Conservation (phyloP, 1,139 yeast genomes). For the Scheffersomyces illinoinensis region DNA sequence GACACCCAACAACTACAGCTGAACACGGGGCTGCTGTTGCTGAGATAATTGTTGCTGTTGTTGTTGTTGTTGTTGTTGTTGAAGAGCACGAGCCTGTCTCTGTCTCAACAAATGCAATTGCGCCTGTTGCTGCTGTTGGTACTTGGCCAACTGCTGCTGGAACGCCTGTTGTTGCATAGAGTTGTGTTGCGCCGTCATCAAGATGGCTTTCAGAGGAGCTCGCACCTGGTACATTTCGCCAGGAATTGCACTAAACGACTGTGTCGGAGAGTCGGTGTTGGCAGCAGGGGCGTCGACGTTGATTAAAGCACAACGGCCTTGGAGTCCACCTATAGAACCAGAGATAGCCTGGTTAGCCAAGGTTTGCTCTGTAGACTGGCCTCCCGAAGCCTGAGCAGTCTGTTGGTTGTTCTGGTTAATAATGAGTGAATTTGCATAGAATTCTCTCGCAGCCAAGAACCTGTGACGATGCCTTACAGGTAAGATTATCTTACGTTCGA, state of each 20-base stretch:
- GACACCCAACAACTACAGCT: neutral
- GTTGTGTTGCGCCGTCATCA: constrained; percentile 46
- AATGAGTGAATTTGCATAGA: constrained; percentile 66
- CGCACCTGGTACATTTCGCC: constrained; percentile 61
- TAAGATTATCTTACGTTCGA: constrained; percentile 72
- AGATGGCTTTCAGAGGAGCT: constrained; percentile 58
- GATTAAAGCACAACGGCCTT: constrained; percentile 74
- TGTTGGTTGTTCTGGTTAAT: constrained; percentile 27
- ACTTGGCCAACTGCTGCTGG: constrained; percentile 50
- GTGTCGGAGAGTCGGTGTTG: constrained; percentile 38
- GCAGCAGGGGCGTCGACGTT: constrained; percentile 51
- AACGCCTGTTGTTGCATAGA: constrained; percentile 48
- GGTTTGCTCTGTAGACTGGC: constrained; percentile 35
- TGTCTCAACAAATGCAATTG: constrained; percentile 29
- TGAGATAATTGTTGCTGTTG: constrained; percentile 36
- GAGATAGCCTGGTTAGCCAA: constrained; percentile 53
- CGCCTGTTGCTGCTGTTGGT: constrained; percentile 44
- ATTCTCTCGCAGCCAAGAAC: constrained; percentile 80
- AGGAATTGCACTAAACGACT: constrained; percentile 50
- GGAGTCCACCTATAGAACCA: constrained; percentile 67
- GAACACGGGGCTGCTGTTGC: constrained; percentile 19
- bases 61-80: constrained; percentile 16
- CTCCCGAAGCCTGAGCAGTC: constrained; percentile 15
- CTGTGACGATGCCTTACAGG: constrained; percentile 72
- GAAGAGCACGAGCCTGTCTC: constrained; percentile 21